Conservation (phyloP, 164 flowering plant species). For the Dillenia suffruticosa region DNA sequence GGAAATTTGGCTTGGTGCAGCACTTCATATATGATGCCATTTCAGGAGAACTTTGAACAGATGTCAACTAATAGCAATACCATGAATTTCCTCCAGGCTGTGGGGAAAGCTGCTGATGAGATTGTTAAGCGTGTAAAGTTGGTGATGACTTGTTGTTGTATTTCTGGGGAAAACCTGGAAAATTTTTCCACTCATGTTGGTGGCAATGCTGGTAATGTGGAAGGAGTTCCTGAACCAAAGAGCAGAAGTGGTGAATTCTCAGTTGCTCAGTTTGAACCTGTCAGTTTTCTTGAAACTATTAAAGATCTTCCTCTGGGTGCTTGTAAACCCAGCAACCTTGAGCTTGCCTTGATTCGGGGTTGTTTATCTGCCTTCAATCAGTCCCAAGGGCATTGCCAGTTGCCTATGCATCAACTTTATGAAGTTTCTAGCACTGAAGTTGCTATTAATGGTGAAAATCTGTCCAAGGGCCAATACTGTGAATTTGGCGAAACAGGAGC, state of each 20-base stretch:
- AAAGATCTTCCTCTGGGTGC: slow-evolving; percentile 33
- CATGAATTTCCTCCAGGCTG: slow-evolving; percentile 30
- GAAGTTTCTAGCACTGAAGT: slow-evolving; percentile 27
- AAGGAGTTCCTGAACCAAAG: slow-evolving; percentile 28
- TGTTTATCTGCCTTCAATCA: slow-evolving; percentile 47
- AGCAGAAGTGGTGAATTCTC: slow-evolving; percentile 23
- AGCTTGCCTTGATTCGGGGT: slow-evolving; percentile 30
- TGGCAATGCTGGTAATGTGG: slow-evolving; percentile 16
- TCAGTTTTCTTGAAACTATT: slow-evolving; percentile 27
- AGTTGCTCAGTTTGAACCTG: slow-evolving; percentile 36
- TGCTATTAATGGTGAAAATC: slow-evolving; percentile 1
- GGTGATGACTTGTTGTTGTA: slow-evolving; percentile 34
- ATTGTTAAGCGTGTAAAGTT: slow-evolving; percentile 21
- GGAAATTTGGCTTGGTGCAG: slow-evolving; percentile 22
- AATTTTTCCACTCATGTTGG: background rate
- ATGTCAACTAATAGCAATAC: slow-evolving; percentile 21
- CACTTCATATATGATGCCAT: slow-evolving; percentile 28
- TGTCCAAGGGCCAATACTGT: background rate
- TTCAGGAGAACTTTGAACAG: slow-evolving; percentile 26
- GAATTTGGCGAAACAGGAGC: slow-evolving; percentile 12
- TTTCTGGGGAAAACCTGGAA: background rate
- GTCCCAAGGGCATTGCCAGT: slow-evolving; percentile 34
- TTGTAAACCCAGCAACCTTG: slow-evolving; percentile 34
- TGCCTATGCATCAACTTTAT: slow-evolving; percentile 35
- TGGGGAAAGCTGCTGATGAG: slow-evolving; percentile 32